phyloP scores from a whole-genome alignment of 2,329 filamentous ascomycete genomes.

The Calonectria honghensis region DNA sequence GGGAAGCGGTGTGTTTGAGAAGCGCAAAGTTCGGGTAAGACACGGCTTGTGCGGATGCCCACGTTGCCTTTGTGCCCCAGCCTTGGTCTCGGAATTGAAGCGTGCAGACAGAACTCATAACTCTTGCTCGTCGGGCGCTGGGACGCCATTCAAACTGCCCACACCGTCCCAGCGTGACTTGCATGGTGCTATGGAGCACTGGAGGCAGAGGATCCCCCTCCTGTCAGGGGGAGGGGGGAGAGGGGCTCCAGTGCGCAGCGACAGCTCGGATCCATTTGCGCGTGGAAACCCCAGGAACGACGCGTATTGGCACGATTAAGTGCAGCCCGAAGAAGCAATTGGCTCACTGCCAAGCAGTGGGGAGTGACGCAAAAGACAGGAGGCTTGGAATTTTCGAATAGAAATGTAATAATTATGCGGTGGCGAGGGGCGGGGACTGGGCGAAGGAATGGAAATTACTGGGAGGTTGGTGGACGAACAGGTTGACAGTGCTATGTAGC shows the following conservation, averaged over 20 bases:
- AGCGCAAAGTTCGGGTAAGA: constrained; percentile 29
- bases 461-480: constrained; percentile 33
- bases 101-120: constrained; percentile 24
- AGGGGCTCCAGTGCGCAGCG: not conserved
- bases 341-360: not conserved
- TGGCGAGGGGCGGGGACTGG: constrained; percentile 32
- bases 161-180: constrained; percentile 45
- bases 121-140: constrained; percentile 12
- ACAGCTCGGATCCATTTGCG: constrained; percentile 26
- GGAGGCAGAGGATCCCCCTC: constrained; percentile 15
- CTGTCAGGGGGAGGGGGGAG: constrained; percentile 6
- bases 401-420: constrained; percentile 25
- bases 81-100: constrained; percentile 30
- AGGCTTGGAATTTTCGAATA: constrained; percentile 27
- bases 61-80: constrained; percentile 27
- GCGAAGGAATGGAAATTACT: constrained; percentile 20
- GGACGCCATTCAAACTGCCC: constrained; percentile 38
- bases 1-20: constrained; percentile 43
- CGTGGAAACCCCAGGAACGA: constrained; percentile 18
- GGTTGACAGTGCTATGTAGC: constrained; percentile 29
- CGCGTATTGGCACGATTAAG: constrained; percentile 26
- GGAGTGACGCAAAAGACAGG: constrained; percentile 19
- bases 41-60: constrained; percentile 30
- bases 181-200: constrained; percentile 42
- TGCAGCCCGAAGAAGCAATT: constrained; percentile 29